phyloP scores from a whole-genome alignment of 2,329 filamentous ascomycete genomes.

The Dactylonectria macrodidyma region DNA sequence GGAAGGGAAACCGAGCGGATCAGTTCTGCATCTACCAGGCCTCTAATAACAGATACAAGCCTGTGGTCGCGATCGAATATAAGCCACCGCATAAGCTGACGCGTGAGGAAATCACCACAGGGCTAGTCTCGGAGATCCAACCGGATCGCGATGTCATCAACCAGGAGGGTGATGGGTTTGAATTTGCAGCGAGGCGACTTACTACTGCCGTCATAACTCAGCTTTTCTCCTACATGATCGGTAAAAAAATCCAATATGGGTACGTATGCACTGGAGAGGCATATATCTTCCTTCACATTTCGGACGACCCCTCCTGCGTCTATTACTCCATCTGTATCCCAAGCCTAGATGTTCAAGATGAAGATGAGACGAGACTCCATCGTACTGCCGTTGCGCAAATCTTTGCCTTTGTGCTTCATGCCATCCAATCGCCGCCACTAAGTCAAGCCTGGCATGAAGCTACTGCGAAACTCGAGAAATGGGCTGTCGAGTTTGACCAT shows the following conservation, averaged over 20 bases:
- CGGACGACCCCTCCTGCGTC: constrained; percentile 49
- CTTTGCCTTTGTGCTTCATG: constrained; percentile 56
- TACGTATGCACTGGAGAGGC: constrained; percentile 54
- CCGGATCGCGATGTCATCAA: constrained; percentile 53
- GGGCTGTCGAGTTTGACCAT: constrained; percentile 53
- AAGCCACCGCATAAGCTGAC: constrained; percentile 56
- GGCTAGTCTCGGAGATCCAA: constrained; percentile 53
- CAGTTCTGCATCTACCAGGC: too few relatives aligned
- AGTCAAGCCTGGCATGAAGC: constrained; percentile 50
- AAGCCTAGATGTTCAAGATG: constrained; percentile 51
- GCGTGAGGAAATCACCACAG: constrained; percentile 49
- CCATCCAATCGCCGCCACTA: constrained; percentile 48
- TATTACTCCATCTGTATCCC: constrained; percentile 53
- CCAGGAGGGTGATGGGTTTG: constrained; percentile 48
- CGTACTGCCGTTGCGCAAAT: constrained; percentile 56
- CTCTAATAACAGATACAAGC: too few relatives aligned
- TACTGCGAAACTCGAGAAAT: constrained; percentile 49
- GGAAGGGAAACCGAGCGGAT: too few relatives aligned
- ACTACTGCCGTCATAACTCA: constrained; percentile 55
- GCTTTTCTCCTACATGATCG: constrained; percentile 58
- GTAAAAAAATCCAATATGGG: constrained; percentile 53
- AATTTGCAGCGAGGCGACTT: constrained; percentile 50
- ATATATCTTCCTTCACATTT: constrained; percentile 54
- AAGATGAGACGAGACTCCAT: constrained; percentile 53
- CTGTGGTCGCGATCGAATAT: too few relatives aligned